These are phyloP conservation scores for Alternaria novae-zelandiae DNA, from an alignment of 2,329 filamentous ascomycete species.

Conservation along the genomic window DNA sequence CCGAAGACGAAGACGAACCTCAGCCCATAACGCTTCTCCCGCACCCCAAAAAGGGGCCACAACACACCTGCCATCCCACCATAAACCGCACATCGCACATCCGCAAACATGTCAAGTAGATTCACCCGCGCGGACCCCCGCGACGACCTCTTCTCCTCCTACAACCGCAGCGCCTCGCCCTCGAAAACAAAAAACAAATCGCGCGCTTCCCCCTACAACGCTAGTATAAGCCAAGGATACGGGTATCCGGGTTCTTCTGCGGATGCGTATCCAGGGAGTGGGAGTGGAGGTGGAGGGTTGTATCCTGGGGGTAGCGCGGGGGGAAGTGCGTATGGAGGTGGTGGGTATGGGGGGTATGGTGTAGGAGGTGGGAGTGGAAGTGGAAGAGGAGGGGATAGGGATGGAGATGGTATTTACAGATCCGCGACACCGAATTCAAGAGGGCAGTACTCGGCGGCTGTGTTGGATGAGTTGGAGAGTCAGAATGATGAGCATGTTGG, in stretches of 20 bases:
- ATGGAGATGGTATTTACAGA: constrained; percentile 32
- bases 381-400: too few relatives aligned
- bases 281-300: constrained; percentile 10
- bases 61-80: not conserved
- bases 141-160: constrained; percentile 50
- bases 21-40: not conserved
- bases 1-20: not conserved
- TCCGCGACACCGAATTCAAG: constrained; percentile 61
- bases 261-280: constrained; percentile 40
- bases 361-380: constrained; percentile 2
- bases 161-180: constrained; percentile 47
- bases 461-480: constrained; percentile 90
- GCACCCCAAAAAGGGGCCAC: too few relatives aligned
- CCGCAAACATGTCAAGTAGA: constrained; percentile 32
- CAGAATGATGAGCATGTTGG: constrained; percentile 92
- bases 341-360: constrained; percentile 5
- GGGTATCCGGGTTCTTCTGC: constrained; percentile 15
- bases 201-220: constrained; percentile 26
- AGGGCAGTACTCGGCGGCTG: constrained; percentile 91
- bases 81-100: not conserved
- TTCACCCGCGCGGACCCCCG: constrained; percentile 38
- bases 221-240: constrained; percentile 33
- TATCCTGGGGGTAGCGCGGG: constrained; percentile 11
- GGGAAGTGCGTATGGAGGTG: not conserved
- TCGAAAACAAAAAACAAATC: constrained; percentile 43